These are phyloP conservation scores for Adansonia gregorii DNA, from an alignment of 441 rosid genomes.

Conservation along the genomic window DNA sequence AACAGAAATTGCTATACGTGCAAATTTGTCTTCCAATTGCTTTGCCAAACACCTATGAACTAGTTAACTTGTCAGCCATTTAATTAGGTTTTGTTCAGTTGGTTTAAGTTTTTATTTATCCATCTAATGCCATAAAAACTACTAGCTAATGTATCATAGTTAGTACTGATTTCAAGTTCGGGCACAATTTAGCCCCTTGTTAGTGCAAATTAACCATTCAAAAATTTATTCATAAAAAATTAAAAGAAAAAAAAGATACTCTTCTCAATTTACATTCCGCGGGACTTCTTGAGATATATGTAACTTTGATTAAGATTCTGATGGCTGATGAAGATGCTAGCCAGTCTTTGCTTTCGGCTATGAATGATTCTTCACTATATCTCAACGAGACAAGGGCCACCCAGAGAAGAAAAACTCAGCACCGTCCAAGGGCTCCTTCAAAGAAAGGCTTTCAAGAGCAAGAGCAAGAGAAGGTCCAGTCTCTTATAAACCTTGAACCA, in stretches of 20 bases:
- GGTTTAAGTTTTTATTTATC: not conserved
- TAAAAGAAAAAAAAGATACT: not conserved
- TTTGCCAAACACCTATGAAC: not conserved
- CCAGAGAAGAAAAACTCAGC: conserved; percentile 38
- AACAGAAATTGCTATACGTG: not conserved
- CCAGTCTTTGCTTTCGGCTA: conserved; percentile 38
- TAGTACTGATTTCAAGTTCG: not conserved
- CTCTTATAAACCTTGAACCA: conserved; percentile 28
- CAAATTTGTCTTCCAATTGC: not conserved
- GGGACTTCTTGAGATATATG: not conserved
- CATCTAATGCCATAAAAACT: not conserved
- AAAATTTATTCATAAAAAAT: not conserved
- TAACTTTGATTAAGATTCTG: conserved; percentile 15
- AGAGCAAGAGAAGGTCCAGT: conserved; percentile 26
- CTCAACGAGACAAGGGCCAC: conserved; percentile 27
- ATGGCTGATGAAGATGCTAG: conserved; percentile 41
- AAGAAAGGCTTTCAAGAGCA: conserved; percentile 20
- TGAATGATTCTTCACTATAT: conserved; percentile 20
- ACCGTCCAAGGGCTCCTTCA: not conserved
- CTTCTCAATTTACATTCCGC: not conserved
- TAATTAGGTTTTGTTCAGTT: not conserved
- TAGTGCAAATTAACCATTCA: not conserved
- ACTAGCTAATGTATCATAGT: not conserved
- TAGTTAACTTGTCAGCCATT: not conserved
- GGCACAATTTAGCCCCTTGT: not conserved